Conservation (phyloP, 148 eudicot species). For the Persicaria tinctoria region DNA sequence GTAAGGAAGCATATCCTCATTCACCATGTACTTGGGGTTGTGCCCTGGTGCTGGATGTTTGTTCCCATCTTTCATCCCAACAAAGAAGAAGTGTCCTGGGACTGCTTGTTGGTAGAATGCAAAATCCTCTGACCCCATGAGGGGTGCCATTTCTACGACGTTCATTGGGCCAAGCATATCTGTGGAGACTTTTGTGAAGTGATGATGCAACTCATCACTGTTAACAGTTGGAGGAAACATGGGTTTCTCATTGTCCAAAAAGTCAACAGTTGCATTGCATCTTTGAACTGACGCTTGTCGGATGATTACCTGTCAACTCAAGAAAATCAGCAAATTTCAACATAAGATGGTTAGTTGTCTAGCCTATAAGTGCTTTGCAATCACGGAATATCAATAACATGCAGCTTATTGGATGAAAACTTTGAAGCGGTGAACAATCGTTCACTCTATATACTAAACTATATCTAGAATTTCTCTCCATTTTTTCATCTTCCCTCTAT, state of each 20-base stretch:
- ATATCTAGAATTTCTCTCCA: too few species aligned
- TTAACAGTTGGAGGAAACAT: constrained; percentile 33
- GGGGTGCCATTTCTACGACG: constrained; percentile 13
- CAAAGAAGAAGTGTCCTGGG: constrained; percentile 18
- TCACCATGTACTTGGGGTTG: constrained; percentile 39
- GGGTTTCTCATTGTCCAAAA: constrained; percentile 31
- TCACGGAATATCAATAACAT: too few species aligned
- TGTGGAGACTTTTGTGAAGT: constrained; percentile 16
- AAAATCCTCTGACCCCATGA: constrained; percentile 43
- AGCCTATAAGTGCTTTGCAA: too few species aligned
- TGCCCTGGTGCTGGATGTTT: constrained; percentile 23
- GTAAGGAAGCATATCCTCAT: constrained; percentile 46
- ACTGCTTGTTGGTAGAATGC: constrained; percentile 32
- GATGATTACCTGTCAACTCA: constrained; percentile 26
- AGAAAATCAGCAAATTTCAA: neutral
- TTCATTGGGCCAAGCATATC: constrained; percentile 31
- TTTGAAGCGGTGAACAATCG: too few species aligned
- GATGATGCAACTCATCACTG: constrained; percentile 22
- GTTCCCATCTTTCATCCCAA: constrained; percentile 19
- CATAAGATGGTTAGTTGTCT: neutral
- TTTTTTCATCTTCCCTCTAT: too few species aligned
- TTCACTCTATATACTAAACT: too few species aligned
- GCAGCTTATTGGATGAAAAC: neutral
- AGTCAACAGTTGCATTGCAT: constrained; percentile 30
- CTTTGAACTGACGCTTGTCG: constrained; percentile 31